Percentiles rank a stretch among this genome's conserved stretches.
Conservation (phyloP, 1,284 basidiomycete genomes). For the Takashimella tepidaria region DNA sequence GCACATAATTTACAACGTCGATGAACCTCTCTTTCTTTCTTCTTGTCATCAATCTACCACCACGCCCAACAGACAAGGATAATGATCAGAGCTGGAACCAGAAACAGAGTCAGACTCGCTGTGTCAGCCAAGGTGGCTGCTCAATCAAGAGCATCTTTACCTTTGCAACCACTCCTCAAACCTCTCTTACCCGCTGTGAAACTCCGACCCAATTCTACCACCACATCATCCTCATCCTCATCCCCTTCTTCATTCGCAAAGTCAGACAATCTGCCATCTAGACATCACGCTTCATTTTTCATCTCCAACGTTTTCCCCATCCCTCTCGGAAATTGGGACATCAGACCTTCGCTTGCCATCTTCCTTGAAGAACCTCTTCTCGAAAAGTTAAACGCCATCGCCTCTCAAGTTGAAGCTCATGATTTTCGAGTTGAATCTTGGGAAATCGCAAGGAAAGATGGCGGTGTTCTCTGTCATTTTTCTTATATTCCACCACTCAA, state of each 20-base stretch:
- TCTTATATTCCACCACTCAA: constrained; percentile 54
- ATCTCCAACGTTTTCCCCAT: constrained; percentile 48
- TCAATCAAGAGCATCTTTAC: too few species aligned
- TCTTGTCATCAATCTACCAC: neutral
- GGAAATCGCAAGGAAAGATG: constrained; percentile 43
- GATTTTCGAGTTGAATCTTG: constrained; percentile 43
- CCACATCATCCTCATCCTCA: neutral
- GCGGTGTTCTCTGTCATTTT: constrained; percentile 78
- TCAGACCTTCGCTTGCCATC: constrained; percentile 29
- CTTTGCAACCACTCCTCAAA: too few species aligned
- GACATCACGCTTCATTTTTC: constrained; percentile 43
- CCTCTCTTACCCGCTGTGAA: neutral
- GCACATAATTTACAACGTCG: too few species aligned
- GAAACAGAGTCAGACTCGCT: too few species aligned
- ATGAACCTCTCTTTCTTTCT: neutral
- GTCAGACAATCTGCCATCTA: neutral
- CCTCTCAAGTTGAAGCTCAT: constrained; percentile 28
- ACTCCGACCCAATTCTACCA: neutral
- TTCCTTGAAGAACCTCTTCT: constrained; percentile 42
- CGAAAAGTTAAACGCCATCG: constrained; percentile 41
- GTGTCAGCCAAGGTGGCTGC: too few species aligned
- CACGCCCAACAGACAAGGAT: neutral
- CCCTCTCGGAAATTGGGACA: constrained; percentile 38
- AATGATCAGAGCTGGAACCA: too few species aligned
- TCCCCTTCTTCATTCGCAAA: neutral